phyloP scores from a whole-genome alignment of 331 rosid genomes.

The Malus hybrid region DNA sequence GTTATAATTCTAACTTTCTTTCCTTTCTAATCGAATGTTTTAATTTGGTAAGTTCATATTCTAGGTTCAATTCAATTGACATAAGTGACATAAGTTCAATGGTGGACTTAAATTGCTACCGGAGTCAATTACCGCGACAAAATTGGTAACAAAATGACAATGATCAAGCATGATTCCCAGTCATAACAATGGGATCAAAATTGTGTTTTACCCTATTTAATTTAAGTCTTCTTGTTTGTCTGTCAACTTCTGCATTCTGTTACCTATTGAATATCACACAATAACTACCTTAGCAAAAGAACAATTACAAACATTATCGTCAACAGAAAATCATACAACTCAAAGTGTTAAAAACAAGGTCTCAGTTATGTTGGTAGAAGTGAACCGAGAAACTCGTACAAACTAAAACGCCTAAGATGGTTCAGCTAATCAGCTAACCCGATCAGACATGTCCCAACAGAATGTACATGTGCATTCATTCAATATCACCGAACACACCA shows the following conservation, averaged over 20 bases:
- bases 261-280: not conserved
- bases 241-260: not conserved
- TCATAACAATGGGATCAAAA: not conserved
- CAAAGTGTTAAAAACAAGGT: not conserved
- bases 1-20: not conserved
- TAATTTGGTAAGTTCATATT: not conserved
- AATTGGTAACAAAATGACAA: not conserved
- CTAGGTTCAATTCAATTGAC: not conserved
- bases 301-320: not conserved
- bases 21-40: not conserved
- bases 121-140: not conserved
- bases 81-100: not conserved
- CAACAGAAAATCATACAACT: not conserved
- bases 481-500: not conserved
- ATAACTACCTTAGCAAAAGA: not conserved
- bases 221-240: not conserved
- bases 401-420: not conserved
- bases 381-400: not conserved
- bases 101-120: not conserved
- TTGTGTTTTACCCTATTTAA: too few species aligned
- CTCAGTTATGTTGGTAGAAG: not conserved
- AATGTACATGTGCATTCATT: constrained; percentile 1
- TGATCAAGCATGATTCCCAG: not conserved
- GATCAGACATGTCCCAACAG: not conserved
- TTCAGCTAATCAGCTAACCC: not conserved